Percentiles rank a stretch among this genome's conserved stretches.
Conservation (phyloP, 108 stramenopile species). For the Cylindrotheca fusiformis region DNA sequence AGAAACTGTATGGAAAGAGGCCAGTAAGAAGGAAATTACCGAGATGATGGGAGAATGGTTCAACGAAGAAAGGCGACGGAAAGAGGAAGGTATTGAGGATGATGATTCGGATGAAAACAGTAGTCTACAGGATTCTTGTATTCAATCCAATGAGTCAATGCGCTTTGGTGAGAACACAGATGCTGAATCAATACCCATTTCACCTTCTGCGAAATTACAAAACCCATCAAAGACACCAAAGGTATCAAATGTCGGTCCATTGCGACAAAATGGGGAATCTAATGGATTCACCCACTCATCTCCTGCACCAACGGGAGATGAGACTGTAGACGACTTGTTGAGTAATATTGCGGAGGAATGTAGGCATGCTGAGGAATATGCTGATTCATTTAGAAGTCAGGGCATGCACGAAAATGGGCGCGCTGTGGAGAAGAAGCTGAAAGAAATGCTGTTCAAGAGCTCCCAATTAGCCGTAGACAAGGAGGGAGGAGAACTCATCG, state of each 20-base stretch:
- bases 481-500: conserved; percentile 6
- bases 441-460: background rate
- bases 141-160: conserved; percentile 14
- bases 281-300: background rate
- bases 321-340: background rate
- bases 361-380: conserved; percentile 22
- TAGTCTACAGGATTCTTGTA: conserved; percentile 26
- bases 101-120: conserved; percentile 24
- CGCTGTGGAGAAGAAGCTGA: conserved; percentile 21
- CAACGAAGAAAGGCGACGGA: conserved; percentile 17
- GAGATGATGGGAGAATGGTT: conserved; percentile 22
- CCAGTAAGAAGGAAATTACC: conserved; percentile 25
- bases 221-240: background rate
- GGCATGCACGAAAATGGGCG: conserved; percentile 14
- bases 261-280: background rate
- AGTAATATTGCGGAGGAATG: conserved; percentile 3
- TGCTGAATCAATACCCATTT: background rate
- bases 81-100: conserved; percentile 15
- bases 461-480: conserved; percentile 6
- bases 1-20: conserved; percentile 27
- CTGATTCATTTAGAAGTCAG: background rate
- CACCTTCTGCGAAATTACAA: background rate
- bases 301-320: background rate
- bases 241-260: background rate
- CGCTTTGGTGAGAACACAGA: conserved; percentile 2